Conservation (phyloP, 768 basidiomycete species). For the Tylopilus subfusipes region DNA sequence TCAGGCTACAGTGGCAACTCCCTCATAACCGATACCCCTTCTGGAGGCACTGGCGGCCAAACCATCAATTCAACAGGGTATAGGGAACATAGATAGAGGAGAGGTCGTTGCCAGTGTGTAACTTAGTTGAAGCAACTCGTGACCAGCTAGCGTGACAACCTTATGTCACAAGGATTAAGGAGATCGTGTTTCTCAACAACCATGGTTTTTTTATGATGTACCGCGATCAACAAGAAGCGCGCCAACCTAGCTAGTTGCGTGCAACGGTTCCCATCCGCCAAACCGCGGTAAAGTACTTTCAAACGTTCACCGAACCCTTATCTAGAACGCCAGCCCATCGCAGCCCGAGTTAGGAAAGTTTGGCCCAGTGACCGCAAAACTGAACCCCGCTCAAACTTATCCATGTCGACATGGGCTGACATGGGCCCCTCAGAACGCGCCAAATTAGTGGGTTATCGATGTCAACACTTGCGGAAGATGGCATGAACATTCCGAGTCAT, state of each 20-base stretch:
- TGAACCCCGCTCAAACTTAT: constrained; percentile 7
- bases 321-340: constrained; percentile 5
- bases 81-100: too few relatives aligned
- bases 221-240: too few relatives aligned
- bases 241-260: neutral
- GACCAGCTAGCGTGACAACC: too few relatives aligned
- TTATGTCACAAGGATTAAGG: too few relatives aligned
- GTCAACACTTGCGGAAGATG: constrained; percentile 2
- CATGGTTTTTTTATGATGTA: neutral
- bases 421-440: neutral
- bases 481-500: neutral
- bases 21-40: too few relatives aligned
- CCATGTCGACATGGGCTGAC: constrained; percentile 3
- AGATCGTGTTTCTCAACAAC: neutral
- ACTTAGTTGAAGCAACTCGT: too few relatives aligned
- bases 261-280: neutral
- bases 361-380: constrained; percentile 1
- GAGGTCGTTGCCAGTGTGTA: too few relatives aligned
- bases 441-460: constrained; percentile 2
- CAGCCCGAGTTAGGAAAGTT: constrained; percentile 12
- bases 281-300: neutral
- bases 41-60: too few relatives aligned
- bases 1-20: too few relatives aligned
- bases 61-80: too few relatives aligned
- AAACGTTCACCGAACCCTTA: neutral